Evolutionary conservation across 495 filamentous ascomycete species (phyloP), one percentile per base, ranked within the genome.

Genomic region (Cairneyella variabilis): DNA sequence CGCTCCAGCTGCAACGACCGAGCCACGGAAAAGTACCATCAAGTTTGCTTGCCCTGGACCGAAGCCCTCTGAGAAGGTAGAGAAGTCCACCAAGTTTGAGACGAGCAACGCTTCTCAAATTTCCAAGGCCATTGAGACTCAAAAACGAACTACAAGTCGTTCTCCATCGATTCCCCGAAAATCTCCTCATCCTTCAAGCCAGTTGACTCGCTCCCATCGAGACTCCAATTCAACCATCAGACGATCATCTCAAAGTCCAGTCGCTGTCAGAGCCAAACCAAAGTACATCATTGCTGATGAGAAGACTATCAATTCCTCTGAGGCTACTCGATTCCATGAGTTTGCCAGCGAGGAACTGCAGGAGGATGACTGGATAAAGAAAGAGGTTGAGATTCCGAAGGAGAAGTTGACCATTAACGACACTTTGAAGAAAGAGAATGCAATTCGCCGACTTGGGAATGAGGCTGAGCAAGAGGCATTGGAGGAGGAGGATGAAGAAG

Each of bases 381-480:
- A 84, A 51, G 77, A 86, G 40, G 30, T 77, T 66, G 45, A 84
- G 68, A 44, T 66, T 20, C 74, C 84, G 54, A 72, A 76, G 43
- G 74, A 78, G 27, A 88, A 86, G 62, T 76, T 96, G 37, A 96
- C 91, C 17, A 77, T 98, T 56, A 83, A 83, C 59, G 95, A 97
- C 66, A 93, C 91, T 20, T 77, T 98, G 61, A 78, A 83, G 64
- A 93, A 95, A 65, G 93, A 98, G 67, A 88, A 85, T 58, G 88
- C 80, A 9, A 95, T 98, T 60, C 83, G 93, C 41, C 84, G 84
- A 62, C 68, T 97, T 21, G 92, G 83, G 46, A 88, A 95, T 69
- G 93, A 98, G 68, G 93, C 83, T 8, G 92, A 96, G 64, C 83
- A 91, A 61, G 91, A 96, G 67, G 89, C 83, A 17, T 65, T 86